A percentile compares a stretch with the other conserved stretches of the same genome.
phyloP scores from a whole-genome alignment of 176 grass and related monocot genomes.

The Oryza punctata region DNA sequence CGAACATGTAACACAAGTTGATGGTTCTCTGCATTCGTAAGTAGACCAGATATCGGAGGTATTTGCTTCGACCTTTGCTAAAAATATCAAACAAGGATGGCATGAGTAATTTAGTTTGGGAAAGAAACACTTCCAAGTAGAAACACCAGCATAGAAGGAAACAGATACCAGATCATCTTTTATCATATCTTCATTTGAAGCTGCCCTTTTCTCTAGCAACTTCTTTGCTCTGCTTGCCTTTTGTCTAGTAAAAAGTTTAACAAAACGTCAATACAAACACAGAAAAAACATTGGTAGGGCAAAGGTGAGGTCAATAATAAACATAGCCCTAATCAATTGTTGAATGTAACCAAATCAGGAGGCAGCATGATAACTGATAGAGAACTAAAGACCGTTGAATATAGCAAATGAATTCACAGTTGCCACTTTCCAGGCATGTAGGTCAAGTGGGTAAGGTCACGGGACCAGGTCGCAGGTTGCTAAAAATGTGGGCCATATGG shows the following conservation, averaged over 20 bases:
- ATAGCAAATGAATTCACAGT: not conserved
- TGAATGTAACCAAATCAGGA: not conserved
- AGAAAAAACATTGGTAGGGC: not conserved
- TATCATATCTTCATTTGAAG: conserved; percentile 66
- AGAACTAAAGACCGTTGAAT: not conserved
- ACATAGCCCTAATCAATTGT: not conserved
- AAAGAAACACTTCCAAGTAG: conserved; percentile 10
- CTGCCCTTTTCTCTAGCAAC: conserved; percentile 67
- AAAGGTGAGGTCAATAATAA: not conserved
- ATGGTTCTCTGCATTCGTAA: conserved; percentile 64
- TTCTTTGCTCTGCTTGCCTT: conserved; percentile 91
- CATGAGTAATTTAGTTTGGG: conserved; percentile 2
- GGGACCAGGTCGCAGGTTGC: not conserved
- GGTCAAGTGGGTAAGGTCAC: not conserved
- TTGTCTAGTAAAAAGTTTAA: conserved; percentile 37
- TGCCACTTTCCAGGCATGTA: not conserved
- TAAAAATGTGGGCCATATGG: not conserved
- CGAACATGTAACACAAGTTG: conserved; percentile 75
- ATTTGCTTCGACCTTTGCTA: conserved; percentile 67
- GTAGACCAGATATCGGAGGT: conserved; percentile 78
- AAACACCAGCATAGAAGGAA: conserved; percentile 21
- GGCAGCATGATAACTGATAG: not conserved
- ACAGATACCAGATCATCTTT: conserved; percentile 49
- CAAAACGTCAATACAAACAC: not conserved
- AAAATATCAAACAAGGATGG: conserved; percentile 10